phyloP scores from a whole-genome alignment of 2,329 filamentous ascomycete species.

The Ophiostoma quercus region DNA sequence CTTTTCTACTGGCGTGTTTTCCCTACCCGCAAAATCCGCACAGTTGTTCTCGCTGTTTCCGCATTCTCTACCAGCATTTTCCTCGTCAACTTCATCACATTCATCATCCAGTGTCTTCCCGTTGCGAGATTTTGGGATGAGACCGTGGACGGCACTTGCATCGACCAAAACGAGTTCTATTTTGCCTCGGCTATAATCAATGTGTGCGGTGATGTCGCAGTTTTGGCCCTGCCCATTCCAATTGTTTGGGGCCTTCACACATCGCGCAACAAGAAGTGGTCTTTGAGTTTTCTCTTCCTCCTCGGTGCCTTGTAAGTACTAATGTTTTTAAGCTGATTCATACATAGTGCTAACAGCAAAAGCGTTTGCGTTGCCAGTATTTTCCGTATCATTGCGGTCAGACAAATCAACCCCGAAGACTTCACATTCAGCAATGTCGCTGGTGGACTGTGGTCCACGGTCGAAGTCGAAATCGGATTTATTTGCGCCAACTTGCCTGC shows the following conservation, averaged over 20 bases:
- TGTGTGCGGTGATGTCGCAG: constrained; percentile 29
- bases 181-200: constrained; percentile 25
- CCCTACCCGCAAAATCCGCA: constrained; percentile 18
- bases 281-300: constrained; percentile 33
- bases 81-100: constrained; percentile 22
- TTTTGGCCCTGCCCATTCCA: constrained; percentile 33
- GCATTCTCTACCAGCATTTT: constrained; percentile 19
- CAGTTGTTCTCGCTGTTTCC: constrained; percentile 19
- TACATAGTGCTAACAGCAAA: background rate
- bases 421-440: constrained; percentile 25
- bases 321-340: accelerated
- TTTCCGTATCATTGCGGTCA: constrained; percentile 26
- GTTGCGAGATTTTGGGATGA: constrained; percentile 24
- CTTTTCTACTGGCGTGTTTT: constrained; percentile 27
- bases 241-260: constrained; percentile 33
- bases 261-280: constrained; percentile 32
- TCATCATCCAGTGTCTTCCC: constrained; percentile 24
- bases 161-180: constrained; percentile 25
- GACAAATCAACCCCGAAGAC: constrained; percentile 23
- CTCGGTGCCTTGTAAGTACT: constrained; percentile 28
- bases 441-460: constrained; percentile 25
- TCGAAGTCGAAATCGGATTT: constrained; percentile 26
- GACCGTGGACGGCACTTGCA: constrained; percentile 16
- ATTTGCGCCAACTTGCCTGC: constrained; percentile 26
- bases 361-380: constrained; percentile 26